Base-by-base conservation (phyloP, 148 eudicot genomes). In the Chenopodium album region DNA sequence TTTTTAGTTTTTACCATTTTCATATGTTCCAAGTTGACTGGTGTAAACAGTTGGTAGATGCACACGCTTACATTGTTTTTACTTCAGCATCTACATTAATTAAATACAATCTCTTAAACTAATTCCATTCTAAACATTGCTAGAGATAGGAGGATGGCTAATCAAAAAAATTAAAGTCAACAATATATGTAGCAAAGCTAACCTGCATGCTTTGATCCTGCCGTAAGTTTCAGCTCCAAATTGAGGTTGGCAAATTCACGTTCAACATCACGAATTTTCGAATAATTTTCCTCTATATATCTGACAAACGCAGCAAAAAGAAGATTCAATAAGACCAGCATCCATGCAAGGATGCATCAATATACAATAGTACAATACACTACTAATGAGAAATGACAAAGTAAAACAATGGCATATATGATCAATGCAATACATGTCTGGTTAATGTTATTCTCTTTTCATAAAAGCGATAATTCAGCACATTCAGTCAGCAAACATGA, bases 161-260 rank as follows among this genome's bases (percentile, higher is more conserved):
- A 31, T 20, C 3, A 19, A 50, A 3, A 13, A 23, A 32, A 76
- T 13, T 31, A 70, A 72, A 71, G 71, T 52, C 2, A 46, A 71
- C 9, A 37, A 66, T 48, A 44, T 1, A 73, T 54, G 48, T 10
- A 73, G 71, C 62, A 63, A 69, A 62, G 78, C 81, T 46, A 71
- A 96, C 99, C 99, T 81, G 98, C 98, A 85, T 91, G 94, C 86
- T 96, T 96, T 78, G 99, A 97, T 47, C 97, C 99, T 74, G 99
- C 87, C 29, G 99, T 94, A 80, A 96, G 99, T 85, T 96, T 96
- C 89, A 96, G 81, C 88, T 96, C 99, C 88, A 96, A 75, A 8
- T 84, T 81, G 59, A 94, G 99, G 87, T 89, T 92, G 79, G 89
- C 86, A 70, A 96, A 85, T 88, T 96, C 99, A 63, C 91, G 90